Percentiles rank a stretch among this genome's conserved stretches.
These are phyloP conservation scores for Chytriomyces sp. DNA, from an alignment of 192 early-diverging fungal genomes.

Conservation along the genomic window DNA sequence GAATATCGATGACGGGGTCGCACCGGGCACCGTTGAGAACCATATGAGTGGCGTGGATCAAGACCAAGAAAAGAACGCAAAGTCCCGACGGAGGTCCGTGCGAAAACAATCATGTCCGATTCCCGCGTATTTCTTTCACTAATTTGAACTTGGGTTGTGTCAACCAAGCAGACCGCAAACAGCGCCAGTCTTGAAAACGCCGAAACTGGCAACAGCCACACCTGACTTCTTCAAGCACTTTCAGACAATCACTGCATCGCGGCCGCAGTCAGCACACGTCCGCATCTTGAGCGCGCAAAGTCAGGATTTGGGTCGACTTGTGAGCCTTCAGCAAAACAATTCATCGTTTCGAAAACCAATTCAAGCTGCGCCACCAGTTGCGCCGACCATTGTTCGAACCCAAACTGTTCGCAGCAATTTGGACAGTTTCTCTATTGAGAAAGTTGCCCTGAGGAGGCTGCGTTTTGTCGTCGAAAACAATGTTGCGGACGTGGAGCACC, in stretches of 20 bases:
- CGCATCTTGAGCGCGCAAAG: background rate
- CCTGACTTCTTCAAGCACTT: background rate
- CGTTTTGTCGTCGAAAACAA: slow-evolving; percentile 53
- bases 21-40: background rate
- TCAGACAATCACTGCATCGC: too few relatives aligned
- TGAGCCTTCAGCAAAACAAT: background rate
- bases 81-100: background rate
- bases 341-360: slow-evolving; percentile 5
- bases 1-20: background rate
- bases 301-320: background rate
- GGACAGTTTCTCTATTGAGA: slow-evolving; percentile 49
- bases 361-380: slow-evolving; percentile 21
- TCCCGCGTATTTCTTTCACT: too few relatives aligned
- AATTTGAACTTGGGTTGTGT: too few relatives aligned
- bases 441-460: slow-evolving; percentile 51
- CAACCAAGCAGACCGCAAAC: background rate
- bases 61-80: background rate
- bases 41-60: background rate
- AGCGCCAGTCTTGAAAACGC: background rate
- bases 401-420: slow-evolving; percentile 48
- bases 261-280: background rate
- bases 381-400: slow-evolving; percentile 28
- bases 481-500: slow-evolving; percentile 46
- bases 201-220: background rate
- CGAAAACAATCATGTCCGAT: too few relatives aligned